Evolutionary conservation across 441 rosid genomes (phyloP).

Genomic region (Mallotus repandus): DNA sequence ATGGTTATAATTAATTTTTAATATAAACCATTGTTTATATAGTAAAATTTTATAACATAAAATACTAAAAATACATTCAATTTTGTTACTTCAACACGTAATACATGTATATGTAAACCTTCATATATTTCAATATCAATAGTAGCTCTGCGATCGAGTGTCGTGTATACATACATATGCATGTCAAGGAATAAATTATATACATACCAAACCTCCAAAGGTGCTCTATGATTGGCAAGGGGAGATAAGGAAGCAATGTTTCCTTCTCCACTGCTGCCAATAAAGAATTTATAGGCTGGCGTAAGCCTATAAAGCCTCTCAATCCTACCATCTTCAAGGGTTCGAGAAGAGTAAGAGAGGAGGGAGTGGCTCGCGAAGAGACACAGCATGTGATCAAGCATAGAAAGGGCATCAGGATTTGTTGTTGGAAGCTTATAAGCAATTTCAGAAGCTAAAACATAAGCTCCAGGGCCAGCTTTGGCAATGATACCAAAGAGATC

Average conservation of each 20-base stretch:
- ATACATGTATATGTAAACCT: too few species aligned
- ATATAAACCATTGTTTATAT: too few species aligned
- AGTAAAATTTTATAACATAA: too few species aligned
- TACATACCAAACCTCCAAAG: conserved; percentile 65
- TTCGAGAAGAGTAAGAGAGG: conserved; percentile 43
- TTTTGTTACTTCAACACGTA: too few species aligned
- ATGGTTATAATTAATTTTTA: too few species aligned
- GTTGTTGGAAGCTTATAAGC: conserved; percentile 48
- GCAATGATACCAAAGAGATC: conserved; percentile 63
- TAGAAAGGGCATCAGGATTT: conserved; percentile 52
- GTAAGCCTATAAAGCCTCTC: conserved; percentile 55
- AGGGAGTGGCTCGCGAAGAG: conserved; percentile 51
- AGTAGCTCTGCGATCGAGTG: too few species aligned
- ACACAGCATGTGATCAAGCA: conserved; percentile 66
- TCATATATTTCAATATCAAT: too few species aligned
- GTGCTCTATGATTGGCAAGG: conserved; percentile 54
- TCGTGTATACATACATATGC: too few species aligned
- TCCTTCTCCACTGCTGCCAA: conserved; percentile 18
- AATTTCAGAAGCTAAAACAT: conserved; percentile 39
- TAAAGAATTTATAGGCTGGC: conserved; percentile 59
- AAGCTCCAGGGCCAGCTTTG: conserved; percentile 42
- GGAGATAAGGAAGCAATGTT: conserved; percentile 38
- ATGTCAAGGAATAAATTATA: too few species aligned
- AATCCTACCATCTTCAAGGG: conserved; percentile 35
- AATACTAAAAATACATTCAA: too few species aligned